Base-by-base conservation (phyloP, 2,329 filamentous ascomycete species). In the Hypomyces rosellus region DNA sequence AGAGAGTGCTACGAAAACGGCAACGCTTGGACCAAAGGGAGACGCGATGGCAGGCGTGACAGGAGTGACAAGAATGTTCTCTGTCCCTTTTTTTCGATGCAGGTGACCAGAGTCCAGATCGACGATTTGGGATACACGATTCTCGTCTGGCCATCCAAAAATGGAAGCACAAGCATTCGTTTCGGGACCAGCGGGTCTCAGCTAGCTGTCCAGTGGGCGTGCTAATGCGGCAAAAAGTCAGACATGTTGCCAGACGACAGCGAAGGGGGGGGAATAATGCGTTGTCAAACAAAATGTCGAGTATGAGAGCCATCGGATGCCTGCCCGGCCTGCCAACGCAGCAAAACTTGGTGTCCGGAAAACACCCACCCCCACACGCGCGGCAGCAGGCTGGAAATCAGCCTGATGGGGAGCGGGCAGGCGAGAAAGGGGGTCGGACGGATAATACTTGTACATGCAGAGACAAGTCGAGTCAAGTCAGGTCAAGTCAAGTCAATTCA, bases 251-350 rank as follows among this genome's bases (percentile, higher is more conserved):
- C 6, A 30, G 25, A 30, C 3, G 25, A 30, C 25, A 11, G 25
- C 6, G 6, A 20, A 25, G 30, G 9, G 25, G 44, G 30, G 9
- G 25, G 44, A 45, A 5, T 14, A 47, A 34, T 51, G 49, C 42
- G 49, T 37, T 51, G 49, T 45, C 49, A 51, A 36, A 15, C 34
- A 30, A 30, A 12, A 42, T n/a, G 40, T 39, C 48, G 39, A 48
- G 36, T 40, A 48, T 33, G 45, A 34, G 42, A 34, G 15, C 34
- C 40, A 38, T 42, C 34, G 33, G 25, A 25, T 41, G 37, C 25
- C 45, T 48, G 49, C 39, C 48, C 41, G 49, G 40, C 49, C 36
- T 48, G 49, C 49, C 49, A 51, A 45, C 49, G 45, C 47, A 51
- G 45, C 49, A 46, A 30, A 30, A 30, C 25, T 30, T 8, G 25